phyloP scores from a whole-genome alignment of 495 filamentous ascomycete genomes.

The Aspergillus cavernicola region DNA sequence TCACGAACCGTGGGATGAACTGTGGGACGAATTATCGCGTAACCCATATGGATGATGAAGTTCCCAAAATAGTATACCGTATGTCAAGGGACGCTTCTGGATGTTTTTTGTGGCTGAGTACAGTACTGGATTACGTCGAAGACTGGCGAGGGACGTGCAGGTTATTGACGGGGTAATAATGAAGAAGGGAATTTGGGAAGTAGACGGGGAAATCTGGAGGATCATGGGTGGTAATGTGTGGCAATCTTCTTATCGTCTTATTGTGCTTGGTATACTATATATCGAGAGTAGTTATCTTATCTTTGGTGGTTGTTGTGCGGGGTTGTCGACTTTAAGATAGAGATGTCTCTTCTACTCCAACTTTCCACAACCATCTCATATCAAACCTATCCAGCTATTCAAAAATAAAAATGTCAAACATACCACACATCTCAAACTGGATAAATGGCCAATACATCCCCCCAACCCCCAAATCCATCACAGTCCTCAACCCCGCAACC shows the following conservation, averaged over 20 bases:
- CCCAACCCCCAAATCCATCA: constrained; percentile 10
- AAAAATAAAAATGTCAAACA: constrained; percentile 5
- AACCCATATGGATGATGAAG: constrained; percentile 57
- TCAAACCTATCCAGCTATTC: neutral
- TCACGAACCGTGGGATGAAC: constrained; percentile 33
- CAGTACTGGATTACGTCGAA: constrained; percentile 50
- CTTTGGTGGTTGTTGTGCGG: neutral
- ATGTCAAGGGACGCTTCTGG: neutral
- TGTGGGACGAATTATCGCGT: constrained; percentile 49
- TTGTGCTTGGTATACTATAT: too few species aligned
- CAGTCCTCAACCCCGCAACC: constrained; percentile 24
- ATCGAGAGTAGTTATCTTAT: constrained; percentile 5
- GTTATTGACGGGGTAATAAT: constrained; percentile 21
- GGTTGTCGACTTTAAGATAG: neutral
- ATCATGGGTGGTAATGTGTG: constrained; percentile 9
- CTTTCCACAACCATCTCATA: neutral
- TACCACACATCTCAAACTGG: constrained; percentile 28
- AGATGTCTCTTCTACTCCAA: neutral
- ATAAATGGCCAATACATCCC: constrained; percentile 22
- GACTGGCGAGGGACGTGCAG: constrained; percentile 26
- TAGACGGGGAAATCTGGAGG: neutral
- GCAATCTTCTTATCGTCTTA: neutral
- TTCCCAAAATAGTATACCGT: constrained; percentile 52
- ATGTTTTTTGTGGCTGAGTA: too few species aligned
- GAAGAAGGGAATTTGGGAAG: constrained; percentile 33